Evolutionary conservation across 257 asterid genomes (phyloP), one percentile per base, ranked within the genome.

Genomic region (Przewalskia tangutica): DNA sequence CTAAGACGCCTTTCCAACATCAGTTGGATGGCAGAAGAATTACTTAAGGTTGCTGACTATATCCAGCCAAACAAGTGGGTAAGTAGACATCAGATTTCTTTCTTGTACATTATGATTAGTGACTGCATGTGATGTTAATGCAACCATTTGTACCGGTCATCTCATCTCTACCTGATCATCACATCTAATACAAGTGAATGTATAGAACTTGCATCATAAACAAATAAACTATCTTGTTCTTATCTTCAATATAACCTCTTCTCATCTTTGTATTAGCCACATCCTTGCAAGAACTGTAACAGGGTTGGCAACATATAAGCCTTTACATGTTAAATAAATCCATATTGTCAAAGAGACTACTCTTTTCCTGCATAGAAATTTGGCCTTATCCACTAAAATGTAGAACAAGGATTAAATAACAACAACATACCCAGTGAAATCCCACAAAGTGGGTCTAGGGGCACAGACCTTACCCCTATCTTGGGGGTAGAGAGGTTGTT

Each of bases 31-130:
- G 98, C 98, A 55, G 99, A 95, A 77, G 99, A 95, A 56, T 84
- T 95, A 78, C 94, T 93, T 60, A 91, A 88, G 88, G 99, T 95
- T 50, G 99, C 99, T 63, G 98, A 92, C 80, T 95, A 93, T 88
- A 91, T 90, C 87, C 96, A 93, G 87, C 99, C 99, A 8, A 88
- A 95, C 90, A 95, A 92, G 85, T 93, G 99, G 99, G 97, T 95
- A 85, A 93, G 98, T 86, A 5, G 60, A 75, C 63, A 27, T 51
- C 46, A 27, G 7, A 13, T 75, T 50, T 75, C 80, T 50, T 75
- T 75, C 14, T 27, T 27, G 32, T 7, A 23, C 17, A 27, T 75
- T 27, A 46, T 75, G 32, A 27, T 27, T 27, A 27, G 32, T 27
- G 80, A 58, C 46, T 75, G 14, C 54, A 73, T 27, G 62, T 50